Evolutionary conservation across 2,329 filamentous ascomycete species (phyloP).

Genomic region (Capronia americana): DNA sequence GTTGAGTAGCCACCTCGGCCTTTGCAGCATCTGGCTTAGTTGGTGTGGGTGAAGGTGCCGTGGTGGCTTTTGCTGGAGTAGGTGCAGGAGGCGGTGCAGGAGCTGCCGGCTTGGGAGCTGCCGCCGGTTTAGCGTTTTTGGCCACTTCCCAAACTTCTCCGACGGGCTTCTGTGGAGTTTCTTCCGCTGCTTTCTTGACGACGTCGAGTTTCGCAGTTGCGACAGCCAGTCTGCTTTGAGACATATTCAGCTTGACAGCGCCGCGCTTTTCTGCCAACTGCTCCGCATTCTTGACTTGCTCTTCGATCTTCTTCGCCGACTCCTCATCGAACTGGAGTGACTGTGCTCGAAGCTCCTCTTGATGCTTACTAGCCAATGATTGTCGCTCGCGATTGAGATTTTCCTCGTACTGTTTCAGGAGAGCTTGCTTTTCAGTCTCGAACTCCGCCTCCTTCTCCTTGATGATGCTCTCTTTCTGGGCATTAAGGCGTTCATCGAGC

Average conservation of each 20-base stretch:
- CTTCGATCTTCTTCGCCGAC: conserved; percentile 47
- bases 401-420: conserved; percentile 48
- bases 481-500: conserved; percentile 32
- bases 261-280: conserved; percentile 77
- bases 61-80: conserved; percentile 25
- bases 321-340: conserved; percentile 60
- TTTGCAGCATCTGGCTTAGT: conserved; percentile 22
- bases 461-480: conserved; percentile 39
- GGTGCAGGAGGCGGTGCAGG: conserved; percentile 22
- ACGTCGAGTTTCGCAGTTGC: conserved; percentile 76
- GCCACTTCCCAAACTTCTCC: conserved; percentile 85
- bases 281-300: conserved; percentile 56
- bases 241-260: conserved; percentile 77
- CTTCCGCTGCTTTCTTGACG: conserved; percentile 79
- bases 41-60: conserved; percentile 27
- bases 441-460: conserved; percentile 52
- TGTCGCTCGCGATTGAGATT: conserved; percentile 51
- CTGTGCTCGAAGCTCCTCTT: conserved; percentile 67
- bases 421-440: conserved; percentile 46
- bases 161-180: conserved; percentile 84
- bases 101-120: conserved; percentile 30
- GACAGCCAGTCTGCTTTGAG: conserved; percentile 70
- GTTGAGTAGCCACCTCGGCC: conserved; percentile 31
- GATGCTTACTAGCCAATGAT: conserved; percentile 54
- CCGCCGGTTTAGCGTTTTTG: conserved; percentile 66